Base-by-base conservation (phyloP, 257 asterid genomes). In the Capsicum chinense region DNA sequence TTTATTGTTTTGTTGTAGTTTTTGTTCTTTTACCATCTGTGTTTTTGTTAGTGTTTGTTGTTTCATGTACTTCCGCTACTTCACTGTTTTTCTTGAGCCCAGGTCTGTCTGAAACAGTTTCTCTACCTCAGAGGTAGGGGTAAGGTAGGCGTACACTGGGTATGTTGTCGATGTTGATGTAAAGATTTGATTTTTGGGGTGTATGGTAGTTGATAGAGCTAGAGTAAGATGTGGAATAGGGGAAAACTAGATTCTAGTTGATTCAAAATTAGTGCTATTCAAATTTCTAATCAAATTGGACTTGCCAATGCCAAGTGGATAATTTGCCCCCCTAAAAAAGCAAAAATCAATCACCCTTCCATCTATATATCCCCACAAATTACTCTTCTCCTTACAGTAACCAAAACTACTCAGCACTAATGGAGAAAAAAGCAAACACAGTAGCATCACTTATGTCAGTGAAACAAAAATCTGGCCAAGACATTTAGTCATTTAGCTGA, bases 391-490 rank as follows among this genome's bases (percentile, higher is more conserved):
- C 0, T 64, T 21, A 26, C 64, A 78, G 2, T 54, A 76, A 76
- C 44, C 81, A 63, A 44, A 63, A 63, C 16, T 2, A 62, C 26
- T 3, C 2, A 9, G 12, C 13, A 44, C 37, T 17, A 78, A 88
- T 88, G 90, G 90, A 87, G 3, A 84, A 7, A 67, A 90, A 92
- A 85, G 91, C 90, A 35, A 81, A 79, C 84, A 58, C 56, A 35
- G 92, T 90, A 86, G 88, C 92, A 11, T 89, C 85, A 5, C 94
- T 96, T 35, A 90, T 90, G 79, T 86, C 88, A 85, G 90, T 92
- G 79, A 94, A 93, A 94, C 89, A 60, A 11, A 87, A 79, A 14
- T 93, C 98, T 7, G 94, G 97, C 84, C 84, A 96, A 96, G 82
- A 89, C 90, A 2, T 92, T 91, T 79, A 86, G 87, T 58, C 89